Conservation (phyloP, 305 asterid genomes). For the Fraxinus xanthoxyloides region DNA sequence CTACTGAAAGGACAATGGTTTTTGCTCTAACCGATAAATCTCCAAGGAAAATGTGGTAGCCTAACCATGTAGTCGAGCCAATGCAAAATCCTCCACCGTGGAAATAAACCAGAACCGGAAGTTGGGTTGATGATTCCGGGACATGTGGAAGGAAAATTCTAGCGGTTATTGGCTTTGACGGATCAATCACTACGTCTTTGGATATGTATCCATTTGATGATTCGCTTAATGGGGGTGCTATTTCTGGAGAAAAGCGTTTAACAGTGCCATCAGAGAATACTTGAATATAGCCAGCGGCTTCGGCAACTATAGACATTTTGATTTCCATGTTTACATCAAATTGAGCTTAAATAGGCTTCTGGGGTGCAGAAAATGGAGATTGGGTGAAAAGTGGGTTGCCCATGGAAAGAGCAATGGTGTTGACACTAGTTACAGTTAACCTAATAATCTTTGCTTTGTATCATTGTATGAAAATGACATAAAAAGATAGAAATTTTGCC, state of each 20-base stretch:
- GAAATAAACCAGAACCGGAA: constrained; percentile 64
- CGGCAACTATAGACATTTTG: constrained; percentile 54
- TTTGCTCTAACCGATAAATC: constrained; percentile 44
- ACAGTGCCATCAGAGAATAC: constrained; percentile 60
- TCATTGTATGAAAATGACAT: not conserved
- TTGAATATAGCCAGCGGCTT: constrained; percentile 57
- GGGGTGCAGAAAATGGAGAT: not conserved
- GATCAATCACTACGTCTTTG: constrained; percentile 52
- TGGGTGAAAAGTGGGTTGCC: constrained; percentile 29
- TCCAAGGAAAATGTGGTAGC: constrained; percentile 65
- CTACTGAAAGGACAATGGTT: constrained; percentile 53
- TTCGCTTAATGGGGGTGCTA: constrained; percentile 29
- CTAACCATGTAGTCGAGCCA: constrained; percentile 79
- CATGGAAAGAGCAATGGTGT: constrained; percentile 14
- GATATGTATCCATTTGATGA: constrained; percentile 40
- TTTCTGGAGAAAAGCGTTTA: constrained; percentile 41
- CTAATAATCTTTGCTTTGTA: not conserved
- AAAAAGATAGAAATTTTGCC: not conserved
- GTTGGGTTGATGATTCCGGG: constrained; percentile 9
- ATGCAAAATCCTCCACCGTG: constrained; percentile 91
- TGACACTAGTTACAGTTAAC: not conserved
- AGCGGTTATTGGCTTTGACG: constrained; percentile 49
- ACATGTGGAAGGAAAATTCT: constrained; percentile 55
- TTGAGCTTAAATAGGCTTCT: not conserved
- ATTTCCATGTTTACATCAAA: not conserved